Base-by-base conservation (phyloP, 2,329 filamentous ascomycete genomes). In the Periconia macrospinosa region DNA sequence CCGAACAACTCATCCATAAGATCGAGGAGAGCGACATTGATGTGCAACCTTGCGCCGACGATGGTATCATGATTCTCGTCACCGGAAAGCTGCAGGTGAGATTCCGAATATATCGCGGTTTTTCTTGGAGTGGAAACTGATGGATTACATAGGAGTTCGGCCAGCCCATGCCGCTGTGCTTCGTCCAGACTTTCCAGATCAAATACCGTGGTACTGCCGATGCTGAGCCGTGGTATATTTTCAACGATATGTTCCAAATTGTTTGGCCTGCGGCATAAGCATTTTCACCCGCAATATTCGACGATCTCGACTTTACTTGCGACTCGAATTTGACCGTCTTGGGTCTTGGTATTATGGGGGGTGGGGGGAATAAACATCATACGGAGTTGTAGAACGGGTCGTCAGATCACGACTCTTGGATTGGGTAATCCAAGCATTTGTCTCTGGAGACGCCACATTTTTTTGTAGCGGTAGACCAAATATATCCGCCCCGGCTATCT, bases 231-330 rank as follows among this genome's bases (percentile, higher is more conserved):
- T 96, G 89, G 81, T 97, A 85, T 75, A 89, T 97, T 73, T 88
- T 87, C 80, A 97, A 97, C 82, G 93, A 97, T 76, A 79, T 97
- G 74, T 97, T 97, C 86, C 90, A 90, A 78, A 85, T 97, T 58
- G 84, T 96, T 65, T 93, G 90, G 77, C 74, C 78, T 44, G 77
- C 71, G 54, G 65, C 69, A 55, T 75, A 73, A 59, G 53, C 50
- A 37, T 41, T 27, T 30, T 45, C 19, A 14, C n/a, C 30, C 19
- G 41, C 30, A 46, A 42, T 37, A 40, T n/a, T 45, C 45, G 19
- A 33, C 33, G 35, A 19, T 19, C 45, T 46, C 41, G 40, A 20
- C 30, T 46, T 35, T 41, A n/a, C 45, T 45, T 45, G 43, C 43
- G 43, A 45, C 23, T 30, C 30, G 30, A 45, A 20, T 23, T 33